Percentiles rank a stretch among this genome's conserved stretches.
Conservation (phyloP, 2,329 filamentous ascomycete species). For the Alternaria longipes region DNA sequence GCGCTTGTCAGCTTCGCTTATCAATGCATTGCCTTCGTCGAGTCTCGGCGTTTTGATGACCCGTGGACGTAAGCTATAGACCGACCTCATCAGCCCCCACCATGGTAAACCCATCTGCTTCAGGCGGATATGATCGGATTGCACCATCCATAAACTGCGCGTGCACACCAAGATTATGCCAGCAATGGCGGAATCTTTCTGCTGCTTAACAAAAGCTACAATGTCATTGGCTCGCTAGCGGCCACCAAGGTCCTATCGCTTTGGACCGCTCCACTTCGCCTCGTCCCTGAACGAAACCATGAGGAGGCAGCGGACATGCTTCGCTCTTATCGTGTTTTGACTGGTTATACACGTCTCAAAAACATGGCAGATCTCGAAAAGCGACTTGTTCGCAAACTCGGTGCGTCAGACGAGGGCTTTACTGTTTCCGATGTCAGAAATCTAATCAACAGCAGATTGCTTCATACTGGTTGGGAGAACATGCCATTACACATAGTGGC, state of each 20-base stretch:
- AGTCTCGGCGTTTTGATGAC: neutral
- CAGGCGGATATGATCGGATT: neutral
- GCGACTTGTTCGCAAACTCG: constrained; percentile 40
- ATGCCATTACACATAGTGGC: too few species aligned
- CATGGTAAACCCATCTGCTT: neutral
- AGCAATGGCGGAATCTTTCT: neutral
- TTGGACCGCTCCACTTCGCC: constrained; percentile 6
- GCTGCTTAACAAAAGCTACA: constrained; percentile 29
- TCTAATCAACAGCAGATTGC: constrained; percentile 24
- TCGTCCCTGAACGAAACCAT: neutral
- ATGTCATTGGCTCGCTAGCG: constrained; percentile 28
- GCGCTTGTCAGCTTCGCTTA: neutral
- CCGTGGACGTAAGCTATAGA: neutral
- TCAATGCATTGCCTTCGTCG: neutral
- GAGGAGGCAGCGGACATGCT: neutral
- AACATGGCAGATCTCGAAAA: constrained; percentile 31
- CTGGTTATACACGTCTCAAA: constrained; percentile 14
- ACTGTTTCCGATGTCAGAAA: neutral
- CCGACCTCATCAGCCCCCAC: neutral
- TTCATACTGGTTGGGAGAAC: constrained; percentile 29
- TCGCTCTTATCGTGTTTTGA: neutral
- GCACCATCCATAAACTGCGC: neutral
- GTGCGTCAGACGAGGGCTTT: constrained; percentile 1
- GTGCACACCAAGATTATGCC: neutral
- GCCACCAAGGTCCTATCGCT: constrained; percentile 30